Evolutionary conservation across 495 filamentous ascomycete species (phyloP), one percentile per base, ranked within the genome.

Genomic region (Lepraria neglecta): DNA sequence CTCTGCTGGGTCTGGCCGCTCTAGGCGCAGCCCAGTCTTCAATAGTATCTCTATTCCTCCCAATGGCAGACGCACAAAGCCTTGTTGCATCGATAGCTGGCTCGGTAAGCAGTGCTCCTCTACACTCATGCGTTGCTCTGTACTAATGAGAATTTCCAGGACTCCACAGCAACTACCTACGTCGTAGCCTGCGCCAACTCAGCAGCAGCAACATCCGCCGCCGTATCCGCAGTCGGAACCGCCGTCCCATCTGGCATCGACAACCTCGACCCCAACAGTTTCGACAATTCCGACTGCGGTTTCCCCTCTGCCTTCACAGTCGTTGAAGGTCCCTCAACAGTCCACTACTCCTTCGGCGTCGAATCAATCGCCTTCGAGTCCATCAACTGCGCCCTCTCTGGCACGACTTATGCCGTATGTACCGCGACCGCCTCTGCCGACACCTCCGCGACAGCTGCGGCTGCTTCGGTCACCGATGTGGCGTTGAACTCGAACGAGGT

Each of bases 101-200:
- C n/a, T 51, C 28, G 44, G 44, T 46, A n/a, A 35, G 56, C 27
- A 4, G n/a, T 19, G n/a, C 31, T 30, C 40, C 10, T 4, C 0
- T 21, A 12, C 31, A 45, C 19, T 3, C 15, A n/a, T n/a, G 4
- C 15, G 21, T 47, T 27, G 9, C 28, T 44, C 24, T 35, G 21
- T 28, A 47, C 31, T 38, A 40, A 35, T 17, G 42, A 24, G 10
- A 24, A 59, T 21, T 42, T 2, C 3, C 17, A 46, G 44, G 53
- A 62, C 35, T n/a, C 52, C 10, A 56, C 38, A 46, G 60, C 60
- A 14, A 57, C 60, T 14, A 57, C 60, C 35, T 62, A 62, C 44
- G 42, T 46, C 14, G 35, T 62, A 21, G 24, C 12, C 3, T 62
- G 60, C 44, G 47, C 59, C 5, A 27, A 10, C 48, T 5, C 45